Conservation (phyloP, 768 basidiomycete species). For the Collybiopsis confluens region DNA sequence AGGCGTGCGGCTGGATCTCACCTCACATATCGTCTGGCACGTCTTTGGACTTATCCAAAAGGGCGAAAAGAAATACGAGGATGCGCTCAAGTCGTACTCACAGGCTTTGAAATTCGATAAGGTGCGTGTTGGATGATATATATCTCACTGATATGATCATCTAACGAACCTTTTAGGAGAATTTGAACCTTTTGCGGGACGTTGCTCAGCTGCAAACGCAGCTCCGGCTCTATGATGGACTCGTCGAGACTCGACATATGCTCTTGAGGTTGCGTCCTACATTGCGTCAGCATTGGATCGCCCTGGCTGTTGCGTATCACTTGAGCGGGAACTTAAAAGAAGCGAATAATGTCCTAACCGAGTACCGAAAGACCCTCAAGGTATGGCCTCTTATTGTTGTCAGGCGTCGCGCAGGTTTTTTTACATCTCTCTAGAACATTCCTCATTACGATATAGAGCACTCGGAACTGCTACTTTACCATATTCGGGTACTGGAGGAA, state of each 20-base stretch:
- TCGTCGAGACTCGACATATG: constrained; percentile 79
- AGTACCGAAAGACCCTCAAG: constrained; percentile 70
- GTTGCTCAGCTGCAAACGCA: constrained; percentile 87
- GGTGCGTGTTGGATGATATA: constrained; percentile 39
- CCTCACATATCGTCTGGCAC: constrained; percentile 96
- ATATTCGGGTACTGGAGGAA: constrained; percentile 71
- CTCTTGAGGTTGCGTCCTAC: constrained; percentile 79
- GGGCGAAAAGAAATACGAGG: constrained; percentile 91
- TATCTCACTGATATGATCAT: not conserved
- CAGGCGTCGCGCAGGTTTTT: not conserved
- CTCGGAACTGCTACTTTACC: constrained; percentile 78
- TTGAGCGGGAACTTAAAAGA: constrained; percentile 71
- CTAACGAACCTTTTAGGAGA: constrained; percentile 55
- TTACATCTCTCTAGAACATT: constrained; percentile 48
- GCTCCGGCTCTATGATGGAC: constrained; percentile 69
- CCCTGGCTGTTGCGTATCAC: constrained; percentile 83
- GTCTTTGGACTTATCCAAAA: constrained; percentile 95
- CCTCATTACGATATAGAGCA: constrained; percentile 78
- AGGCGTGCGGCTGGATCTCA: constrained; percentile 75
- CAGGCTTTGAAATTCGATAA: constrained; percentile 88
- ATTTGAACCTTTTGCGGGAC: constrained; percentile 90
- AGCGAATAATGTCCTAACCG: constrained; percentile 68
- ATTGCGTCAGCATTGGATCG: constrained; percentile 86
- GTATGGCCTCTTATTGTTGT: constrained; percentile 30
- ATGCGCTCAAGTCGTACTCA: constrained; percentile 88